A percentile compares a stretch with the other conserved stretches of the same genome.
Evolutionary conservation across 2,329 filamentous ascomycete genomes (phyloP).

Genomic region (Sclerotinia sclerotiorum): DNA sequence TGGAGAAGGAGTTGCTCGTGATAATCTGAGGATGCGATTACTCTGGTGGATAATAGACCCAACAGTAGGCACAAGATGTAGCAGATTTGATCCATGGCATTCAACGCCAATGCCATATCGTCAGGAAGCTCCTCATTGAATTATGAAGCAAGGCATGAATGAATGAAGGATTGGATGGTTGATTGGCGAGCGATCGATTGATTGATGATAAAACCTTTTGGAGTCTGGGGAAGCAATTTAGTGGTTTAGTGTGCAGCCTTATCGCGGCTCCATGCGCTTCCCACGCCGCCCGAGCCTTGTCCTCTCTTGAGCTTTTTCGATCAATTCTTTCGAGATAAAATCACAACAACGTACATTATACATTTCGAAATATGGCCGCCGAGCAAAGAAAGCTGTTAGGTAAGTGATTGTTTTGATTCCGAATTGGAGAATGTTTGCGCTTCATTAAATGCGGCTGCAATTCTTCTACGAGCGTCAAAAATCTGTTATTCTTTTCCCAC

Average conservation of each 20-base stretch:
- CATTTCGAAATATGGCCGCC: conserved; percentile 68
- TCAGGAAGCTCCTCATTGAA: conserved; percentile 34
- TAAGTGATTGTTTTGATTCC: conserved; percentile 42
- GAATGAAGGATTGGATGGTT: no score
- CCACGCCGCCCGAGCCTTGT: conserved; percentile 6
- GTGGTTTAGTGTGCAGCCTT: neutral
- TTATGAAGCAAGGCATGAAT: neutral
- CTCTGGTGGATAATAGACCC: conserved; percentile 41
- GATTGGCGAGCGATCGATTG: neutral
- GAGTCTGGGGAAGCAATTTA: neutral
- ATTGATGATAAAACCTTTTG: neutral
- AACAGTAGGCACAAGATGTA: conserved; percentile 45
- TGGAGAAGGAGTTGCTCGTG: conserved; percentile 72
- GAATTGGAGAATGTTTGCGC: neutral
- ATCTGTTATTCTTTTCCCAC: neutral
- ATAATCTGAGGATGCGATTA: conserved; percentile 64
- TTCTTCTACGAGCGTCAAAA: neutral
- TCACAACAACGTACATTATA: neutral
- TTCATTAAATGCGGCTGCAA: neutral
- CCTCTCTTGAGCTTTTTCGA: conserved; percentile 8
- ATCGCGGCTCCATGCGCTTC: conserved; percentile 1
- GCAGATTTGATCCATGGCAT: conserved; percentile 45
- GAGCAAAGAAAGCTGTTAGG: conserved; percentile 96
- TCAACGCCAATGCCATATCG: conserved; percentile 9
- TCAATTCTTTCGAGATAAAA: neutral